These are phyloP conservation scores for Erucastrum elatum DNA, from an alignment of 345 rosid genomes.

Conservation along the genomic window DNA sequence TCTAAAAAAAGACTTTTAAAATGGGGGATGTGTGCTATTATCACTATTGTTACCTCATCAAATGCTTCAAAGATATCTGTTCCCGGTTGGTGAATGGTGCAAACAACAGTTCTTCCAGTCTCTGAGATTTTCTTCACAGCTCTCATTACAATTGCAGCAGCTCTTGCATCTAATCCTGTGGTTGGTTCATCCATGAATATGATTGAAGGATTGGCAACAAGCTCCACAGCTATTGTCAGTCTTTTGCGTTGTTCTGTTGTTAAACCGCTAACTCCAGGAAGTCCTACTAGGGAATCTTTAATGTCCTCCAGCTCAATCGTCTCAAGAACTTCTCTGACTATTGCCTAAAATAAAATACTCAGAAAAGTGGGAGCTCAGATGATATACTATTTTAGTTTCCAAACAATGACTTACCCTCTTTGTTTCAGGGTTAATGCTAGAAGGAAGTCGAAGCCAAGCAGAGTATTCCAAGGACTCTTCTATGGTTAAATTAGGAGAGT, in stretches of 20 bases:
- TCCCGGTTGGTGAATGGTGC: slow-evolving; percentile 57
- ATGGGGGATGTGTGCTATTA: not conserved
- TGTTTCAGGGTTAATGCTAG: slow-evolving; percentile 31
- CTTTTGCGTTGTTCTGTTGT: slow-evolving; percentile 53
- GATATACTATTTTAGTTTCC: not conserved
- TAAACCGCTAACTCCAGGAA: slow-evolving; percentile 42
- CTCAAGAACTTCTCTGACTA: slow-evolving; percentile 45
- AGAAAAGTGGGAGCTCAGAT: not conserved
- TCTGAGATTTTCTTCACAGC: slow-evolving; percentile 48
- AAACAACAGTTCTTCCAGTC: slow-evolving; percentile 51
- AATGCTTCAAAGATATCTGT: slow-evolving; percentile 48
- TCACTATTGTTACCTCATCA: slow-evolving; percentile 41
- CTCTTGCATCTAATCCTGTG: slow-evolving; percentile 53
- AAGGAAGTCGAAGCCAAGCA: slow-evolving; percentile 51
- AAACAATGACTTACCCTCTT: slow-evolving; percentile 24
- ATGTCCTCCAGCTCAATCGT: slow-evolving; percentile 47
- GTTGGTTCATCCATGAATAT: slow-evolving; percentile 61
- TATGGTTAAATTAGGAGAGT: slow-evolving; percentile 61
- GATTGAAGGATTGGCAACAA: slow-evolving; percentile 52
- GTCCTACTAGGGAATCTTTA: slow-evolving; percentile 47
- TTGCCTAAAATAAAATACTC: slow-evolving; percentile 29
- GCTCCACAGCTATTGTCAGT: slow-evolving; percentile 52
- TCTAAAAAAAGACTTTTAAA: not conserved
- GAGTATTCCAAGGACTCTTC: slow-evolving; percentile 57
- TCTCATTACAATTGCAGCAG: slow-evolving; percentile 55